Evolutionary conservation across 331 rosid species (phyloP), one percentile per base, ranked within the genome.

Genomic region (Pyracantha coccinea): DNA sequence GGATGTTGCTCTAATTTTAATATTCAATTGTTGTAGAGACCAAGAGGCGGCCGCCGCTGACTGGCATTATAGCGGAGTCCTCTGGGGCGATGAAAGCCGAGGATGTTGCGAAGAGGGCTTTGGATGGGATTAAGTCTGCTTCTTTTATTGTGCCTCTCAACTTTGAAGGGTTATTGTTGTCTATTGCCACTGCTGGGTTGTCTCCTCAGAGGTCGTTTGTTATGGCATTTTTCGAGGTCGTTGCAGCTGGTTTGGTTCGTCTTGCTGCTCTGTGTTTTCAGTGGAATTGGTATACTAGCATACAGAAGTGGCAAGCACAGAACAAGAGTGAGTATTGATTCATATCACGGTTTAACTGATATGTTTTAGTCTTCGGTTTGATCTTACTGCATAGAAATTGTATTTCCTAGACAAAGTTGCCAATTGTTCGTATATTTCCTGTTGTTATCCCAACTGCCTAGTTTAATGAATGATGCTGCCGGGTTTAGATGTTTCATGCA

Each of bases 181-280:
- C 97, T 54, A 60, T 92, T 38, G 89, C 89, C 75, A 94, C 99
- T 66, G 85, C 99, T 25, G 99, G 99, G 61, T 69, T 90, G 63
- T 85, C 97, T 25, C 97, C 99, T 61, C 99, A 94, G 80, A 90
- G 96, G 77, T 94, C 99, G 27, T 85, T 80, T 72, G 27, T 85
- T 21, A 87, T 92, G 96, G 99, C 99, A 28, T 92, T 88, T 71
- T 38, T 90, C 71, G 99, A 94, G 82, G 96, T 94, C 74, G 25
- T 83, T 82, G 50, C 83, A n/a, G 89, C 86, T 15, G 92, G 96
- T 70, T 52, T 88, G n/a, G 1, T 81, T 16, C 91, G 99, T 27
- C n/a, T 92, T 25, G 88, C 69, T 13, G 88, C 85, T 74, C 84
- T 94, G 33, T 83, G 86, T 63, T 87, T 90, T 79, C 99, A 92